Evolutionary conservation across 345 rosid genomes (phyloP).

Genomic region (Corchorus capsularis): DNA sequence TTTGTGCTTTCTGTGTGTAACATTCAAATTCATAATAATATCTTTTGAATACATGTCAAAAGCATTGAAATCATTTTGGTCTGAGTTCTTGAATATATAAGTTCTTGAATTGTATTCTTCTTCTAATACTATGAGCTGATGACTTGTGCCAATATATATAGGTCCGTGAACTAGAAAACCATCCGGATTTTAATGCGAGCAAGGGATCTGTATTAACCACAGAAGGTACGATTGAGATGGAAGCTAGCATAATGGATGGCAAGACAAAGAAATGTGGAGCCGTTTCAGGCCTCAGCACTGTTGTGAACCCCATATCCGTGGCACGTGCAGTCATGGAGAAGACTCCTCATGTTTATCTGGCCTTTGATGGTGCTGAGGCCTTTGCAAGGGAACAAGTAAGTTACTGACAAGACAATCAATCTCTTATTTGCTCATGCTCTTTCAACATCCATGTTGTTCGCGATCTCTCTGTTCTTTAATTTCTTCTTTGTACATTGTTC

Average conservation of each 20-base stretch:
- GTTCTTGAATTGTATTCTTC: not conserved
- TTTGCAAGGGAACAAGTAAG: constrained; percentile 90
- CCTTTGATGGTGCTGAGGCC: constrained; percentile 83
- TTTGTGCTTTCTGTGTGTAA: no score
- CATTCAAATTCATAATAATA: no score
- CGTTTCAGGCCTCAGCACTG: constrained; percentile 85
- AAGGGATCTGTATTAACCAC: constrained; percentile 80
- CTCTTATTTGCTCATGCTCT: constrained; percentile 14
- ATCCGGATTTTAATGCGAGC: constrained; percentile 85
- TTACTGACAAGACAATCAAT: not conserved
- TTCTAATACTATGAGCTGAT: not conserved
- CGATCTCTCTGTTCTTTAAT: constrained; percentile 6
- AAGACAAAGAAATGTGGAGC: constrained; percentile 85
- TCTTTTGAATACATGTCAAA: no score
- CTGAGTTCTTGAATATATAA: not conserved
- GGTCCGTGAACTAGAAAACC: constrained; percentile 88
- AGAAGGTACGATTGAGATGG: constrained; percentile 90
- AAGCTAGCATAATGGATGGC: constrained; percentile 96
- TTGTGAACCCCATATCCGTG: constrained; percentile 76
- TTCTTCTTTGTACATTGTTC: constrained; percentile 5
- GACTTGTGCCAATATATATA: constrained; percentile 17
- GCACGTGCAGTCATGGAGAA: constrained; percentile 91
- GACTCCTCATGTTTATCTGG: constrained; percentile 88
- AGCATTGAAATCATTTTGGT: no score
- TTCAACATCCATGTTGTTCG: not conserved